Conservation (phyloP, 2,329 filamentous ascomycete genomes). For the Ophiostoma pallidulum region DNA sequence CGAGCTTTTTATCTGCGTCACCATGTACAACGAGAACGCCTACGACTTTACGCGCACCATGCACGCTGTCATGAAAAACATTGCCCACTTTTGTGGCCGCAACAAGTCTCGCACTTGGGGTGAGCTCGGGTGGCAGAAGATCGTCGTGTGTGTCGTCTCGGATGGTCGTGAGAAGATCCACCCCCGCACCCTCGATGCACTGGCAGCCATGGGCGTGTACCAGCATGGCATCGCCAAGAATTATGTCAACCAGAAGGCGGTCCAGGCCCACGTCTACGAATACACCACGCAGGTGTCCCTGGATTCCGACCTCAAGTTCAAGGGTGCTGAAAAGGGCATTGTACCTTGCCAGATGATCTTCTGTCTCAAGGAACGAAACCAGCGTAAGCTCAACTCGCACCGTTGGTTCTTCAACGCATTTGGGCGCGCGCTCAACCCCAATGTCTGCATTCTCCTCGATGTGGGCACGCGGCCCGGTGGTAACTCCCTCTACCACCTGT, state of each 20-base stretch:
- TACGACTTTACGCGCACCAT: conserved; percentile 94
- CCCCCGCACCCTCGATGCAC: conserved; percentile 80
- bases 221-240: conserved; percentile 99
- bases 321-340: conserved; percentile 97
- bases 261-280: conserved; percentile 95
- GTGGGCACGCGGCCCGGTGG: conserved; percentile 86
- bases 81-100: conserved; percentile 89
- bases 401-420: conserved; percentile 99
- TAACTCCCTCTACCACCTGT: conserved; percentile 91
- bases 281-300: conserved; percentile 98
- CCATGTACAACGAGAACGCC: conserved; percentile 99
- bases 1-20: conserved; percentile 91
- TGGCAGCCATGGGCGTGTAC: conserved; percentile 96
- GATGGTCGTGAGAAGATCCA: conserved; percentile 88
- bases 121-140: conserved; percentile 96
- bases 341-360: conserved; percentile 98
- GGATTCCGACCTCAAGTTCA: conserved; percentile 93
- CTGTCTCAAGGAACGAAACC: conserved; percentile 95
- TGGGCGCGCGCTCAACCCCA: conserved; percentile 82
- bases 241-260: conserved; percentile 88
- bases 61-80: conserved; percentile 98
- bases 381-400: conserved; percentile 96
- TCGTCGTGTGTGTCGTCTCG: conserved; percentile 93
- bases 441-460: conserved; percentile 93
- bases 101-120: conserved; percentile 93